phyloP scores from a whole-genome alignment of 1,284 basidiomycete genomes.

The Ustilago loliicola region DNA sequence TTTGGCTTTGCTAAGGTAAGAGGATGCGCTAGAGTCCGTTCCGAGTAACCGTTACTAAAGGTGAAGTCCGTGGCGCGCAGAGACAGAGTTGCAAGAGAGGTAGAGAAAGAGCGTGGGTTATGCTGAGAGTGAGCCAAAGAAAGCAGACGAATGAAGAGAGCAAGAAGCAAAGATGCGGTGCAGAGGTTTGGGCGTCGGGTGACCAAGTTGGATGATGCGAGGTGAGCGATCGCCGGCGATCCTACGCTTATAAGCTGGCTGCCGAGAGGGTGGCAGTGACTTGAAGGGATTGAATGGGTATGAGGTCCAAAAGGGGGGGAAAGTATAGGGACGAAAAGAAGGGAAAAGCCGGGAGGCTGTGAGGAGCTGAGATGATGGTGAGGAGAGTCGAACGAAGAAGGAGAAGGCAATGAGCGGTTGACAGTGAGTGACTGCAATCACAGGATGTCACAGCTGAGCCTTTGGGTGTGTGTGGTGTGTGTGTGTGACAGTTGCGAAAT shows the following conservation, averaged over 20 bases:
- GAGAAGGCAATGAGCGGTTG: not conserved
- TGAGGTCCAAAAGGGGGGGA: slow-evolving; percentile 2
- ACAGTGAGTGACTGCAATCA: not conserved
- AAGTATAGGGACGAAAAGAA: not conserved
- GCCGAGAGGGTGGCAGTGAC: slow-evolving; percentile 8
- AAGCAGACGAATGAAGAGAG: not conserved
- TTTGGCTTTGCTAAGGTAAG: not conserved
- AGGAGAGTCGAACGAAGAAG: slow-evolving; percentile 3
- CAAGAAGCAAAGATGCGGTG: not conserved
- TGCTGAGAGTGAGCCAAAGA: not conserved
- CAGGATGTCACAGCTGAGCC: slow-evolving; percentile 3
- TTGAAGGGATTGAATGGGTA: not conserved
- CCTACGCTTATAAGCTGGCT: slow-evolving; percentile 10
- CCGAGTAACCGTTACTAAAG: not conserved
- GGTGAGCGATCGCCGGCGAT: slow-evolving; percentile 36
- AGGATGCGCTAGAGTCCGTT: not conserved
- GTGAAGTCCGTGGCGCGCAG: not conserved
- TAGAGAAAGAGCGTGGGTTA: not conserved
- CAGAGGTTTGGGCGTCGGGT: not conserved
- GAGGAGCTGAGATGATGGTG: not conserved
- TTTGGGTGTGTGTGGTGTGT: not conserved
- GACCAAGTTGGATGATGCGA: slow-evolving; percentile 3
- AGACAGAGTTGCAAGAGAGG: not conserved
- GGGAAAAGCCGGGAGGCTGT: not conserved
- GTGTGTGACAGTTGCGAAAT: not conserved